phyloP scores from a whole-genome alignment of 2,329 filamentous ascomycete species.

The Massarina eburnea region DNA sequence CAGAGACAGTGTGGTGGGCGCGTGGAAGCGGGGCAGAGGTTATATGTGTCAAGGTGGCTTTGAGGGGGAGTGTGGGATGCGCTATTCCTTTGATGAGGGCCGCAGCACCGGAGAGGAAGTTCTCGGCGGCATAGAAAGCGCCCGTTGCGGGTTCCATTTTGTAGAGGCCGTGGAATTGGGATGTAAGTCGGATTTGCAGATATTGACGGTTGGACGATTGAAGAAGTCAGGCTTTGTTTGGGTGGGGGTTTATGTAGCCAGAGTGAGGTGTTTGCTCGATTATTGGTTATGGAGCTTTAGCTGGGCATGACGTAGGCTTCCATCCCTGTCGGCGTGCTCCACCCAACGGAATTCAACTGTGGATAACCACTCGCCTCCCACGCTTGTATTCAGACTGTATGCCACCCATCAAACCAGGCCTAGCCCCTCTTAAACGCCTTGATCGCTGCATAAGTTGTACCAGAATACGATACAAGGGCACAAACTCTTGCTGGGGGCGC shows the following conservation, averaged over 20 bases:
- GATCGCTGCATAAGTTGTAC: no score
- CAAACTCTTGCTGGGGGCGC: not conserved
- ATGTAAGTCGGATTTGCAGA: slow-evolving; percentile 1
- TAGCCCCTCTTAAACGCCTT: no score
- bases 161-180: not conserved
- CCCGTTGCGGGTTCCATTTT: slow-evolving; percentile 43
- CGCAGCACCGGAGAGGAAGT: slow-evolving; percentile 42
- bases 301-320: slow-evolving; percentile 11
- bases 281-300: slow-evolving; percentile 7
- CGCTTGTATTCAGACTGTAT: no score
- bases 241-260: not conserved
- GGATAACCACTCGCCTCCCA: not conserved
- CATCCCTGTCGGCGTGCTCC: slow-evolving; percentile 1
- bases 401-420: not conserved
- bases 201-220: no score
- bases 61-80: slow-evolving; percentile 55
- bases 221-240: no score
- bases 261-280: slow-evolving; percentile 8
- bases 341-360: not conserved
- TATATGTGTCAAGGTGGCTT: slow-evolving; percentile 54
- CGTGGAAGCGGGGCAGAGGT: slow-evolving; percentile 49
- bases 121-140: slow-evolving; percentile 41
- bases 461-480: not conserved
- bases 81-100: slow-evolving; percentile 52
- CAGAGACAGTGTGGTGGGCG: slow-evolving; percentile 55